Evolutionary conservation across 2,329 filamentous ascomycete genomes (phyloP).

Genomic region (Thielaviopsis musarum): DNA sequence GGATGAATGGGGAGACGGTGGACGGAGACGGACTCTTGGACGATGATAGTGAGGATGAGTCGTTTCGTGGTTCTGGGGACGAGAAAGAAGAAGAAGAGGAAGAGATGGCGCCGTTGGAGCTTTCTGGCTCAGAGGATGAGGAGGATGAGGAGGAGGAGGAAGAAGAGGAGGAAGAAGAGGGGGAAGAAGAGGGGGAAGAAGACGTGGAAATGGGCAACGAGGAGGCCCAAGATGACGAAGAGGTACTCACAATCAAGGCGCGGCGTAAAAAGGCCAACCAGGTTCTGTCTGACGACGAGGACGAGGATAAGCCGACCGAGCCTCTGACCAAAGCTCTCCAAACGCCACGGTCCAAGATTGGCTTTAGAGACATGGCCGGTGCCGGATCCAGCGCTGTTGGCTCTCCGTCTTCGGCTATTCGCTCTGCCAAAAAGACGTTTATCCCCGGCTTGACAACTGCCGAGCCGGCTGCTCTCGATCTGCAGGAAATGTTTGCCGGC

Average conservation of each 20-base stretch:
- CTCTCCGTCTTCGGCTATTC: conserved; percentile 41
- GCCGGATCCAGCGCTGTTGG: conserved; percentile 18
- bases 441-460: conserved; percentile 50
- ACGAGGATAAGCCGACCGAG: conserved; percentile 23
- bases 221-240: conserved; percentile 22
- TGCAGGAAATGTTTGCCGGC: conserved; percentile 82
- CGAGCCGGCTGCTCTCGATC: conserved; percentile 47
- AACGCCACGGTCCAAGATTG: conserved; percentile 32
- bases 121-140: conserved; percentile 29
- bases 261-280: conserved; percentile 33
- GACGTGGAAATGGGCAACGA: conserved; percentile 23
- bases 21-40: conserved; percentile 36
- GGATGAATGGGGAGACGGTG: conserved; percentile 31
- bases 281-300: conserved; percentile 50
- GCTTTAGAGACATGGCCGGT: conserved; percentile 24
- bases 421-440: conserved; percentile 51
- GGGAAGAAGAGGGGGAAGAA: conserved; percentile 24
- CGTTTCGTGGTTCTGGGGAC: conserved; percentile 28
- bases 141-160: conserved; percentile 21
- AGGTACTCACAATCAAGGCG: conserved; percentile 27
- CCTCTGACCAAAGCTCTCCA: conserved; percentile 16
- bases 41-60: conserved; percentile 40
- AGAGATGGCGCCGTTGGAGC: conserved; percentile 24
- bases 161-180: conserved; percentile 20
- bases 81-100: conserved; percentile 21